Percentiles rank a stretch among this genome's conserved stretches.
These are phyloP conservation scores for Biscutella laevigata DNA, from an alignment of 441 rosid genomes.

Conservation along the genomic window DNA sequence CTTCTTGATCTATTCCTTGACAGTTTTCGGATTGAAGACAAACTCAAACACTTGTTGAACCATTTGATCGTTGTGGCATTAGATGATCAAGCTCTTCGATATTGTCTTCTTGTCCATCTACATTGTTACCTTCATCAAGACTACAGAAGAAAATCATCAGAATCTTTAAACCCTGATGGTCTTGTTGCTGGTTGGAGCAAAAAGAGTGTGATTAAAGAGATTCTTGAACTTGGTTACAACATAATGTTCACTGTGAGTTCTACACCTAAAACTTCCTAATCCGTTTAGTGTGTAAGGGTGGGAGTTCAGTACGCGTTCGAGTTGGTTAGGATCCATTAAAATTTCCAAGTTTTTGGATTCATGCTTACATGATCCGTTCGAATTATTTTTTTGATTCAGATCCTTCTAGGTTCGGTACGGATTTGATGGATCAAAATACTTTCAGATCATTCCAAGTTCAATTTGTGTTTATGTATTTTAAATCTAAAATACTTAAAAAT, in stretches of 20 bases:
- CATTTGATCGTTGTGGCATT: constrained; percentile 36
- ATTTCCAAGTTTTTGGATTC: no score
- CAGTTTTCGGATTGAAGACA: constrained; percentile 33
- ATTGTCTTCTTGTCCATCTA: constrained; percentile 30
- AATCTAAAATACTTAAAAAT: no score
- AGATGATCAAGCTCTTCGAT: constrained; percentile 28
- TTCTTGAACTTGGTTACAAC: constrained; percentile 33
- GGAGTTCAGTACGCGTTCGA: no score
- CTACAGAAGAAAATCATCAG: not conserved
- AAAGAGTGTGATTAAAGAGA: constrained; percentile 14
- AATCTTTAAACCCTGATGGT: constrained; percentile 3
- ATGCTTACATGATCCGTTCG: no score
- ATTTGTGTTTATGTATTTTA: no score
- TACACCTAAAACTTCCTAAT: no score
- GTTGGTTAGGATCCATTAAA: no score
- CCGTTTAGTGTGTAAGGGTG: no score
- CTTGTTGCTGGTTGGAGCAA: constrained; percentile 19
- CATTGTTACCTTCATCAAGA: constrained; percentile 28
- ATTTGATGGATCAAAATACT: no score
- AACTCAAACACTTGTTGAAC: constrained; percentile 29
- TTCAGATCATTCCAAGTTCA: no score
- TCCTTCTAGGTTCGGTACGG: no score
- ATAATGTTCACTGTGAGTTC: constrained; percentile 34
- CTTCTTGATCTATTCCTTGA: constrained; percentile 38
- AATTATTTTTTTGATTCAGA: no score